Conservation (phyloP, 1,284 basidiomycete genomes). For the Apiotrichum veenhuisii region DNA sequence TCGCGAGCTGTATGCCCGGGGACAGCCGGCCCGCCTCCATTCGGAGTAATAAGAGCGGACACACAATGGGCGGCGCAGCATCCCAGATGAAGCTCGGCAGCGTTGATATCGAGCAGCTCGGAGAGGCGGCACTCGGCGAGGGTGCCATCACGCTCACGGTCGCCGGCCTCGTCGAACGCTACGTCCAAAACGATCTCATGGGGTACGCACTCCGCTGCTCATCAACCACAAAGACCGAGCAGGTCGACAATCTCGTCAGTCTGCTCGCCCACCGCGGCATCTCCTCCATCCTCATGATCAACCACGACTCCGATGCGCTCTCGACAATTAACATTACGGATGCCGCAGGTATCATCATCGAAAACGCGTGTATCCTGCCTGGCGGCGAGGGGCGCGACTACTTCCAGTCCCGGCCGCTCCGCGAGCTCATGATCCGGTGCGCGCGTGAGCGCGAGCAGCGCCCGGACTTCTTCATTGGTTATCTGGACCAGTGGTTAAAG, state of each 20-base stretch:
- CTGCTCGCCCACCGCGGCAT: conserved; percentile 2
- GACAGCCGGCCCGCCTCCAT: not conserved
- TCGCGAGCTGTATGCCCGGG: not conserved
- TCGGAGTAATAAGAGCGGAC: too few species aligned
- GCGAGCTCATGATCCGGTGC: conserved; percentile 6
- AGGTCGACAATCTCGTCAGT: conserved; percentile 5
- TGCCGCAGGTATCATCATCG: conserved; percentile 8
- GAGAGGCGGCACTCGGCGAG: not conserved
- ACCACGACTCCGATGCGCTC: not conserved
- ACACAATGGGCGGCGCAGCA: not conserved
- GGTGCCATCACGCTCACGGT: conserved; percentile 2
- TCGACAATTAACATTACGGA: conserved; percentile 4
- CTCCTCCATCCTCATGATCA: conserved; percentile 3
- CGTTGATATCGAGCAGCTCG: conserved; percentile 4
- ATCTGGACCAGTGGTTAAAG: conserved; percentile 5
- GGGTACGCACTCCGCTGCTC: conserved; percentile 6
- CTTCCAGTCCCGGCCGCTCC: conserved; percentile 8
- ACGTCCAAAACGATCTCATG: conserved; percentile 2
- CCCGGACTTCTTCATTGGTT: conserved; percentile 12
- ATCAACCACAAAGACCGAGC: not conserved
- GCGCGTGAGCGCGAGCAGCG: conserved; percentile 7
- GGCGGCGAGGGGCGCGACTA: conserved; percentile 10
- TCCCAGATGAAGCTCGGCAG: conserved; percentile 10
- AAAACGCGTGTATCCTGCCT: conserved; percentile 10
- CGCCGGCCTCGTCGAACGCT: conserved; percentile 4